Percentiles rank a stretch among this genome's conserved stretches.
These are phyloP conservation scores for Metroxylon sagu DNA, from an alignment of 176 grass and related monocot genomes.

Conservation along the genomic window DNA sequence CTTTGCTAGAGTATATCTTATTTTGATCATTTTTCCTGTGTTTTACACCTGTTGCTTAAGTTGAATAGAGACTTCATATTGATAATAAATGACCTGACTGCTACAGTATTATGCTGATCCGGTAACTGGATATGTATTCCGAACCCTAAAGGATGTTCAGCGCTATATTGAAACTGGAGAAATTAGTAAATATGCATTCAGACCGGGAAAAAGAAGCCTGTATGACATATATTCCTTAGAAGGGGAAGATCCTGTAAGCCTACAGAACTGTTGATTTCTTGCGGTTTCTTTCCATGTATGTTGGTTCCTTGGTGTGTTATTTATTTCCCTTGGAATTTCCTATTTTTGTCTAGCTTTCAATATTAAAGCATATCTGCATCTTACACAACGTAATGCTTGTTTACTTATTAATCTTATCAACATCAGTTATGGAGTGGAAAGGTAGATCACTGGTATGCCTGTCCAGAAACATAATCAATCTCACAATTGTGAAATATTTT, in stretches of 20 bases:
- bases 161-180: slow-evolving; percentile 38
- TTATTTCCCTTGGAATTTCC: no score
- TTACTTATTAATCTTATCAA: no score
- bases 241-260: slow-evolving; percentile 6
- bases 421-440: no score
- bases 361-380: no score
- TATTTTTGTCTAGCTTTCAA: no score
- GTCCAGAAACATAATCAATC: no score
- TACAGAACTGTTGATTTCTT: slow-evolving; percentile 34
- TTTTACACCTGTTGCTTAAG: no score
- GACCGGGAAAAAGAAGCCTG: slow-evolving; percentile 33
- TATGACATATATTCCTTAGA: slow-evolving; percentile 37
- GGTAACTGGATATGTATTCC: slow-evolving; percentile 38
- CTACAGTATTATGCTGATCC: slow-evolving; percentile 58
- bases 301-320: not conserved
- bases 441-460: no score
- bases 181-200: slow-evolving; percentile 41
- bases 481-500: no score
- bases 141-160: slow-evolving; percentile 37
- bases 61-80: not conserved
- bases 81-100: slow-evolving; percentile 3
- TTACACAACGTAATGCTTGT: no score
- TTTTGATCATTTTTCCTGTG: no score
- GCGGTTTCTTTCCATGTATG: not conserved
- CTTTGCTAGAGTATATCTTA: no score